Conservation (phyloP, 371 early-diverging fungal species). For the Mortierella sp. region DNA sequence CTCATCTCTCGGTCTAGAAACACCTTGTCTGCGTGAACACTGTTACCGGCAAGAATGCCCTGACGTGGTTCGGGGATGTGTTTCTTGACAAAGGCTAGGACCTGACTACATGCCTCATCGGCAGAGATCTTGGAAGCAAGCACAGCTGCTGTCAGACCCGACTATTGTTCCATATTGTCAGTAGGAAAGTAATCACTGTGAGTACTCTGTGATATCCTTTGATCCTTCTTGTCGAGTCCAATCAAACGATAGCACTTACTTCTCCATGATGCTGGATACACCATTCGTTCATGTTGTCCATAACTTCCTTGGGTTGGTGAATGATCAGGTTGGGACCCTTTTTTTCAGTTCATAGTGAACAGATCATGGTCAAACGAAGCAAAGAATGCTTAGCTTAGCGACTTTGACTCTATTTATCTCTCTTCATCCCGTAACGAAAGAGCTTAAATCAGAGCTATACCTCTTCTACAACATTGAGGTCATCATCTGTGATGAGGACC, state of each 20-base stretch:
- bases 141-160: constrained; percentile 74
- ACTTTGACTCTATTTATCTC: too few species aligned
- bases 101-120: constrained; percentile 75
- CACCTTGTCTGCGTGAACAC: constrained; percentile 89
- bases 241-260: constrained; percentile 49
- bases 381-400: too few species aligned
- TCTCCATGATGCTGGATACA: constrained; percentile 87
- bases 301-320: constrained; percentile 76
- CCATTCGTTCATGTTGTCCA: constrained; percentile 95
- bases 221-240: not conserved
- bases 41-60: constrained; percentile 92
- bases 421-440: too few species aligned
- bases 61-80: constrained; percentile 69
- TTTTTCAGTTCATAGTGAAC: too few species aligned
- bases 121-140: constrained; percentile 74
- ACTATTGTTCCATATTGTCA: too few species aligned
- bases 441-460: too few species aligned
- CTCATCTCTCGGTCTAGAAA: constrained; percentile 90
- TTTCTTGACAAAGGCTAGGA: constrained; percentile 77
- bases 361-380: too few species aligned
- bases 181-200: not conserved
- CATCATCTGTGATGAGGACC: constrained; percentile 86
- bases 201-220: not conserved
- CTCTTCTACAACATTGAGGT: constrained; percentile 83
- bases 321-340: constrained; percentile 85